A percentile compares a stretch with the other conserved stretches of the same genome.
Evolutionary conservation across 768 basidiomycete species (phyloP).

Genomic region (Chalciporus sphaerocephalus): DNA sequence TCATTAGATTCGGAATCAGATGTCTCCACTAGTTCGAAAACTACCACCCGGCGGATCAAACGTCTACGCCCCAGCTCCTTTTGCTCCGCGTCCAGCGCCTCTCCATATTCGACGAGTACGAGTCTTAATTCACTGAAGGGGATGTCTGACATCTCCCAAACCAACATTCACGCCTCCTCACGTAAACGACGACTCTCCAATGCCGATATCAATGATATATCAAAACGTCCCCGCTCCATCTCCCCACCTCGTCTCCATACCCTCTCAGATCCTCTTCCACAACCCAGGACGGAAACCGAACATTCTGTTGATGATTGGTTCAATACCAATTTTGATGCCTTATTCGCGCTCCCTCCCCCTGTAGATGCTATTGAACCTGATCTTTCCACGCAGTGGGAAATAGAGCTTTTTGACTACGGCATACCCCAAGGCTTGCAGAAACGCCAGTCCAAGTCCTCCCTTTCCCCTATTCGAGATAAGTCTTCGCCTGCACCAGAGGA

Average conservation of each 20-base stretch:
- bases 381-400: slow-evolving; percentile 25
- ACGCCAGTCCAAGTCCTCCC: not conserved
- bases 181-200: slow-evolving; percentile 39
- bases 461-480: too few species aligned
- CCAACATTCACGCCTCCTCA: slow-evolving; percentile 4
- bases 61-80: slow-evolving; percentile 21
- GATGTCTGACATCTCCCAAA: not conserved
- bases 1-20: slow-evolving; percentile 1
- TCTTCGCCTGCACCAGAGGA: not conserved
- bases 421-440: slow-evolving; percentile 10
- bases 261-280: slow-evolving; percentile 30
- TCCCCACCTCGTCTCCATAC: slow-evolving; percentile 18
- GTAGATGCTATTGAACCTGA: slow-evolving; percentile 24
- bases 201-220: slow-evolving; percentile 10
- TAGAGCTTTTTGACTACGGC: slow-evolving; percentile 31
- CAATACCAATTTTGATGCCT: slow-evolving; percentile 17
- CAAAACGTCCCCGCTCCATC: slow-evolving; percentile 29
- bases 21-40: not conserved
- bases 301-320: slow-evolving; percentile 36
- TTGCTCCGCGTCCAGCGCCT: not conserved
- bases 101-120: slow-evolving; percentile 1
- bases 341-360: slow-evolving; percentile 28
- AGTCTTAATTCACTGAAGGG: not conserved
- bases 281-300: slow-evolving; percentile 11
- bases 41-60: slow-evolving; percentile 11